These are phyloP conservation scores for Pseudonitzschia multistriata DNA, from an alignment of 108 stramenopile species.

Conservation along the genomic window DNA sequence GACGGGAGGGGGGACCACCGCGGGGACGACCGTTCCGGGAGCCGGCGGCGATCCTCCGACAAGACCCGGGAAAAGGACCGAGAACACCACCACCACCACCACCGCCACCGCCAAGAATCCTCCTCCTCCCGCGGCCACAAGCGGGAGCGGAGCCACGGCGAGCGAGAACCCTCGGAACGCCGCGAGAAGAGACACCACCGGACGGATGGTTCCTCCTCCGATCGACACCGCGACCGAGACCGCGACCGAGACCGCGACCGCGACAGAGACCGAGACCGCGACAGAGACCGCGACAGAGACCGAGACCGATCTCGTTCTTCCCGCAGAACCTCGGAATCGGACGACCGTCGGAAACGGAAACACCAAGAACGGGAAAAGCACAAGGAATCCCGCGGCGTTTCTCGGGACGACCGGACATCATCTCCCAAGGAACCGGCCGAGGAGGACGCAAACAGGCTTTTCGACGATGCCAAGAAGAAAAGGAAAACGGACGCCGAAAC, in stretches of 20 bases:
- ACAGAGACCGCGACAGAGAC: conserved; percentile 31
- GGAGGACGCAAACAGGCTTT: conserved; percentile 7
- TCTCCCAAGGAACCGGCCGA: neutral
- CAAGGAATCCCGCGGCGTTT: neutral
- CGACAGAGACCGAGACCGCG: conserved; percentile 26
- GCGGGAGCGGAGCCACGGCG: too few species aligned
- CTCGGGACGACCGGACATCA: too few species aligned
- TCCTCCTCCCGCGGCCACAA: neutral
- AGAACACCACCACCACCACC: conserved; percentile 16
- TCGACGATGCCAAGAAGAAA: conserved; percentile 14
- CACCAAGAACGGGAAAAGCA: conserved; percentile 12
- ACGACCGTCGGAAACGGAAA: conserved; percentile 13
- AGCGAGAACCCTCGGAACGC: neutral
- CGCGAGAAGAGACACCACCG: conserved; percentile 14
- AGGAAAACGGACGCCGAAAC: conserved; percentile 2
- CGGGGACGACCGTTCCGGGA: too few species aligned
- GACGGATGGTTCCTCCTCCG: neutral
- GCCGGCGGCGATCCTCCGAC: too few species aligned
- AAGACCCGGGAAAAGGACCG: neutral
- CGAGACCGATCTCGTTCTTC: conserved; percentile 1
- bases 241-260: neutral
- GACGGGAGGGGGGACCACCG: too few species aligned
- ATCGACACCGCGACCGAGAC: too few species aligned
- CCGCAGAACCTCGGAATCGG: neutral
- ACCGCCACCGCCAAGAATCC: neutral